Percentiles rank a stretch among this genome's conserved stretches.
Evolutionary conservation across 2,329 filamentous ascomycete species (phyloP).

Genomic region (Ophiosphaerella herpotricha): DNA sequence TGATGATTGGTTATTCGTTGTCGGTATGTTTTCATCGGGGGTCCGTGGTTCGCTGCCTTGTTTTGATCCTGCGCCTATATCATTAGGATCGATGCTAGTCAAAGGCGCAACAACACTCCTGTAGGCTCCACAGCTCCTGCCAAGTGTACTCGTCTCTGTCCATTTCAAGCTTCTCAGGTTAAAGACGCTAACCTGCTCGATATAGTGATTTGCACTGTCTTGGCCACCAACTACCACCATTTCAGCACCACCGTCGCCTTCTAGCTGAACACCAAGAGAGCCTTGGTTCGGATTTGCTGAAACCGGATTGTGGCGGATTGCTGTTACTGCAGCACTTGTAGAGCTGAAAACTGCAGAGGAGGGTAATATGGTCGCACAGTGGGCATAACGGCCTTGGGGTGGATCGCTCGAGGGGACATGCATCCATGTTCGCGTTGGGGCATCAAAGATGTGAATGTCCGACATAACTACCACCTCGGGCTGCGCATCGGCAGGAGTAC

Average conservation of each 20-base stretch:
- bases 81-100: constrained; percentile 65
- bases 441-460: constrained; percentile 94
- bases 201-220: constrained; percentile 97
- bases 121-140: constrained; percentile 94
- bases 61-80: constrained; percentile 64
- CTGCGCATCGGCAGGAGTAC: constrained; percentile 63
- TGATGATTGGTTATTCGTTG: constrained; percentile 55
- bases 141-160: constrained; percentile 85
- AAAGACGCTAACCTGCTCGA: constrained; percentile 98
- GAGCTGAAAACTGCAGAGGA: constrained; percentile 88
- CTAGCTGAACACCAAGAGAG: constrained; percentile 82
- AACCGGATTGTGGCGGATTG: constrained; percentile 86
- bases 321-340: constrained; percentile 78
- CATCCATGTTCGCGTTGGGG: constrained; percentile 80
- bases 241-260: constrained; percentile 89
- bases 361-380: constrained; percentile 90
- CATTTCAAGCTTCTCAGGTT: constrained; percentile 94
- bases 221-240: constrained; percentile 98
- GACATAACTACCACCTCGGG: constrained; percentile 96
- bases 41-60: constrained; percentile 47
- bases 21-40: constrained; percentile 34
- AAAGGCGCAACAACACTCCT: constrained; percentile 91
- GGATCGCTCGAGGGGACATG: constrained; percentile 78
- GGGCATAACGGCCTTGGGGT: constrained; percentile 92
- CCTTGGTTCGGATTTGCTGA: constrained; percentile 85